Conservation (phyloP, 768 basidiomycete genomes). For the Hydnomerulius pinastri region DNA sequence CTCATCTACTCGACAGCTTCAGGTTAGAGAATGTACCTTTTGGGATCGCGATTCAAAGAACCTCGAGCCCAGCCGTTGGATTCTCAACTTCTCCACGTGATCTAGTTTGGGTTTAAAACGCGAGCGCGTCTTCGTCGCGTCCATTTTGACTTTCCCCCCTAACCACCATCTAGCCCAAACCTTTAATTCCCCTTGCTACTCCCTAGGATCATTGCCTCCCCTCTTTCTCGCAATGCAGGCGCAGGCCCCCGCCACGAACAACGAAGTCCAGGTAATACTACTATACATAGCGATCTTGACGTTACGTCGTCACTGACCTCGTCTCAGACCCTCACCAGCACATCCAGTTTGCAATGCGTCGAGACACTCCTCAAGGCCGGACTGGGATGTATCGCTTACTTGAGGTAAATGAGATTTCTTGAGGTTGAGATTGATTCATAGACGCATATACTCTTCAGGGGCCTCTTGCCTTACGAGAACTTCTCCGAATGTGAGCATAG, state of each 20-base stretch:
- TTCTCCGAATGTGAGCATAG: slow-evolving; percentile 59
- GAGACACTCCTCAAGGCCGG: slow-evolving; percentile 74
- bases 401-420: slow-evolving; percentile 47
- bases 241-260: slow-evolving; percentile 17
- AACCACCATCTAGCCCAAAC: not conserved
- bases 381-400: slow-evolving; percentile 74
- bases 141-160: not conserved
- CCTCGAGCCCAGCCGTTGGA: no score
- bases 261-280: slow-evolving; percentile 29
- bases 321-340: slow-evolving; percentile 47
- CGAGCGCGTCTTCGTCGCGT: slow-evolving; percentile 10
- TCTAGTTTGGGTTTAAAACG: slow-evolving; percentile 9
- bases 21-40: no score
- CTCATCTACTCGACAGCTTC: no score
- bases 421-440: not conserved
- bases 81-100: slow-evolving; percentile 24
- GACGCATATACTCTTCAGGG: slow-evolving; percentile 42
- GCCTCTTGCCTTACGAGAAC: slow-evolving; percentile 78
- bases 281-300: not conserved
- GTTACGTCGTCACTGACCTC: slow-evolving; percentile 7
- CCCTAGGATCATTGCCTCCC: no score
- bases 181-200: no score
- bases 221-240: slow-evolving; percentile 30
- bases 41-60: no score
- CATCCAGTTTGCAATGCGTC: slow-evolving; percentile 68